These are phyloP conservation scores for Xylariaceae sp. DNA, from an alignment of 2,329 filamentous ascomycete genomes.

Conservation along the genomic window DNA sequence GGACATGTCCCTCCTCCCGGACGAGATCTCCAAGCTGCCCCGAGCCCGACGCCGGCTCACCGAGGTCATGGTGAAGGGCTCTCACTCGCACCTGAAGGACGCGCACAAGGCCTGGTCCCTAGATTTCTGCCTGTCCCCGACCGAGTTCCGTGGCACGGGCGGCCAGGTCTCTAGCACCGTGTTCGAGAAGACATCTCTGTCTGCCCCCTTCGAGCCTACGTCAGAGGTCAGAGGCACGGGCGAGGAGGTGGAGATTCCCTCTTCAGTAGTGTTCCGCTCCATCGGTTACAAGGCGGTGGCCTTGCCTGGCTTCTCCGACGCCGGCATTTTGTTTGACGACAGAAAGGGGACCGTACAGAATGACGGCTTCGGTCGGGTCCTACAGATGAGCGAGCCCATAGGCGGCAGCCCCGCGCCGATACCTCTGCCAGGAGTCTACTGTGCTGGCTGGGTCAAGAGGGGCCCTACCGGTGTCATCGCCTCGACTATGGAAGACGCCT, in stretches of 20 bases:
- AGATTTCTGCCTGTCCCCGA: constrained; percentile 76
- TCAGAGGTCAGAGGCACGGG: constrained; percentile 42
- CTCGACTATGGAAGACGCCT: constrained; percentile 91
- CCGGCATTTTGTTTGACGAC: constrained; percentile 72
- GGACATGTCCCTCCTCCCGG: constrained; percentile 57
- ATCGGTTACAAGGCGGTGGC: constrained; percentile 86
- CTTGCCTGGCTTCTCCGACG: constrained; percentile 63
- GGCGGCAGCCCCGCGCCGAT: constrained; percentile 31
- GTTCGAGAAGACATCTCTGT: constrained; percentile 57
- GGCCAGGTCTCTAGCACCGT: constrained; percentile 54
- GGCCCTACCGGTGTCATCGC: constrained; percentile 95
- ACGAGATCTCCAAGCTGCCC: constrained; percentile 60
- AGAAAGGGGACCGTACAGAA: constrained; percentile 71
- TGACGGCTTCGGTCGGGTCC: constrained; percentile 69
- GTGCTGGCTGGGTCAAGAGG: constrained; percentile 91
- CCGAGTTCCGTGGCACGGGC: constrained; percentile 50
- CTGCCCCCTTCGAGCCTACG: constrained; percentile 45
- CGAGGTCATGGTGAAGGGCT: constrained; percentile 74
- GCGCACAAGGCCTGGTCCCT: constrained; percentile 70
- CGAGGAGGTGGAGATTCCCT: constrained; percentile 46
- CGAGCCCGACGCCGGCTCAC: constrained; percentile 70
- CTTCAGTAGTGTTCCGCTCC: constrained; percentile 78
- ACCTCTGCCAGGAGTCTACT: constrained; percentile 68
- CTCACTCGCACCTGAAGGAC: constrained; percentile 38
- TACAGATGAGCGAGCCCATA: constrained; percentile 21